Conservation (phyloP, 2,329 filamentous ascomycete species). For the Fusarium heterosporum region DNA sequence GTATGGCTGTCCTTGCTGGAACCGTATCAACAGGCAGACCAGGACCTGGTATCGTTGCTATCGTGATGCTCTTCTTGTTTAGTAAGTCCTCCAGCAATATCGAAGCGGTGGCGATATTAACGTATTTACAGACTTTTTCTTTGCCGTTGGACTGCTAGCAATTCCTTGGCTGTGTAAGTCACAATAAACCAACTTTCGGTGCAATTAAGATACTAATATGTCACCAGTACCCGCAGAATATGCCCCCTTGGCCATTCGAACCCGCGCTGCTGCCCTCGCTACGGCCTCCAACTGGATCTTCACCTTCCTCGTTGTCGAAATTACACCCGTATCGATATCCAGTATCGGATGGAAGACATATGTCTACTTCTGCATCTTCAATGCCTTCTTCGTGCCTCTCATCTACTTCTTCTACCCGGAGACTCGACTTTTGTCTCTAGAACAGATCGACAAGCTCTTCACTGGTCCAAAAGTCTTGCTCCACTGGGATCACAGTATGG, state of each 20-base stretch:
- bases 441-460: conserved; percentile 60
- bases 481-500: conserved; percentile 51
- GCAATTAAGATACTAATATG: background rate
- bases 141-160: conserved; percentile 55
- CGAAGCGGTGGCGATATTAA: background rate
- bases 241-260: conserved; percentile 54
- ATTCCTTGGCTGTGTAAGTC: conserved; percentile 53
- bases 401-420: conserved; percentile 64
- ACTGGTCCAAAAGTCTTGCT: conserved; percentile 50
- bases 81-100: conserved; percentile 23
- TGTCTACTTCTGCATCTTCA: conserved; percentile 54
- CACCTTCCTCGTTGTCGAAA: conserved; percentile 54
- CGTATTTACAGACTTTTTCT: conserved; percentile 51
- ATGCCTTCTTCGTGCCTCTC: conserved; percentile 55
- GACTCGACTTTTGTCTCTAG: conserved; percentile 60
- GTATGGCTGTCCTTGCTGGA: conserved; percentile 60
- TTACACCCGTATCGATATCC: conserved; percentile 53
- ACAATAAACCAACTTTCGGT: accelerated
- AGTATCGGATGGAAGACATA: conserved; percentile 55
- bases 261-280: conserved; percentile 53
- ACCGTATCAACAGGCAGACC: conserved; percentile 55
- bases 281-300: conserved; percentile 55
- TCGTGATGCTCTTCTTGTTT: conserved; percentile 58
- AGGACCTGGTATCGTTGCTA: conserved; percentile 56
- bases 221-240: conserved; percentile 57